Evolutionary conservation across 768 basidiomycete species (phyloP).

Genomic region (Russula sp.): DNA sequence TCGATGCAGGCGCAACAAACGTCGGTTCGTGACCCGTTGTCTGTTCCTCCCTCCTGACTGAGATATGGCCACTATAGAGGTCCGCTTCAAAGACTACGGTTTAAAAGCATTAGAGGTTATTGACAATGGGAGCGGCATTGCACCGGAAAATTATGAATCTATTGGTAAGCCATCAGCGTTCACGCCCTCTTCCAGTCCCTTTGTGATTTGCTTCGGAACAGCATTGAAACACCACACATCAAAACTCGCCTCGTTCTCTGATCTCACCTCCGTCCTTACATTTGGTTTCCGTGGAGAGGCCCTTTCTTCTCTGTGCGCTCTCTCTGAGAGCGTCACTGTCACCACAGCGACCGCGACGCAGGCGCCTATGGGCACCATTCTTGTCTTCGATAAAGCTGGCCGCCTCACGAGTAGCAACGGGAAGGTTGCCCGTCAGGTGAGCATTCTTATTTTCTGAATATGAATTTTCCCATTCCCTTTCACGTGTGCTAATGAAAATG

Average conservation of each 20-base stretch:
- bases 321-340: slow-evolving; percentile 66
- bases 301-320: slow-evolving; percentile 85
- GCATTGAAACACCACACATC: slow-evolving; percentile 93
- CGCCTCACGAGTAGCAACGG: slow-evolving; percentile 49
- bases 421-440: slow-evolving; percentile 78
- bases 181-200: not conserved
- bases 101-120: slow-evolving; percentile 78
- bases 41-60: not conserved
- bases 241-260: slow-evolving; percentile 74
- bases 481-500: not conserved
- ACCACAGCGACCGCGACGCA: slow-evolving; percentile 68
- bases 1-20: slow-evolving; percentile 86
- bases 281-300: slow-evolving; percentile 98
- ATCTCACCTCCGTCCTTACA: slow-evolving; percentile 67
- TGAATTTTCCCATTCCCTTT: not conserved
- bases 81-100: slow-evolving; percentile 87
- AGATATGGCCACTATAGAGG: slow-evolving; percentile 50
- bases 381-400: slow-evolving; percentile 73
- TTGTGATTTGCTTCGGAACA: slow-evolving; percentile 34
- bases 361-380: slow-evolving; percentile 72
- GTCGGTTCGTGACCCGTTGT: slow-evolving; percentile 55
- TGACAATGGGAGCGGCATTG: slow-evolving; percentile 90
- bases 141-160: slow-evolving; percentile 67
- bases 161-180: slow-evolving; percentile 55
- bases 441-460: slow-evolving; percentile 1